Conservation (phyloP, 1,284 basidiomycete species). For the Trametes versicolor region DNA sequence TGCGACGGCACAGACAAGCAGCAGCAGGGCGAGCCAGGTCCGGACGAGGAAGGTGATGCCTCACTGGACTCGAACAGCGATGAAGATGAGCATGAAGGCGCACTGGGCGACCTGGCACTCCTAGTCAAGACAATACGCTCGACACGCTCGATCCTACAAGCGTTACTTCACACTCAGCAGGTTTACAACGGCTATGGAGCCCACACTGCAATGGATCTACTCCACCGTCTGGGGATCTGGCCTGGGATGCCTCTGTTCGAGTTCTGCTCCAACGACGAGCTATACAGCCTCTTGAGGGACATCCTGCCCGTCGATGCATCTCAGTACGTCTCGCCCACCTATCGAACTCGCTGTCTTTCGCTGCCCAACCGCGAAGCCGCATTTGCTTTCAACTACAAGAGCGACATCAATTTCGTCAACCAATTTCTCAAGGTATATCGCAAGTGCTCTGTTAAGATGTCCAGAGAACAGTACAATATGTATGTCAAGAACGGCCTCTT, state of each 20-base stretch:
- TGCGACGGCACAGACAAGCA: no score
- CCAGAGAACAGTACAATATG: slow-evolving; percentile 1
- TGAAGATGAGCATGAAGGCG: not conserved
- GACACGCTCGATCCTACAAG: not conserved
- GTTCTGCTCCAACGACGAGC: slow-evolving; percentile 1
- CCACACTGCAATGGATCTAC: slow-evolving; percentile 14
- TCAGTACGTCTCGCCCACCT: slow-evolving; percentile 3
- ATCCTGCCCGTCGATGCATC: not conserved
- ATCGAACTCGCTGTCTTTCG: not conserved
- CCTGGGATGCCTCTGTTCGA: slow-evolving; percentile 1
- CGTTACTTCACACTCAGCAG: not conserved
- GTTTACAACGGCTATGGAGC: slow-evolving; percentile 20
- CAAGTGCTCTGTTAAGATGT: slow-evolving; percentile 1
- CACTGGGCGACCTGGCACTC: not conserved
- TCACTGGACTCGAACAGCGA: no score
- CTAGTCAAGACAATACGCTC: not conserved
- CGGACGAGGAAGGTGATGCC: no score
- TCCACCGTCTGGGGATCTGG: slow-evolving; percentile 13
- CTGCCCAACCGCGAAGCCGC: not conserved
- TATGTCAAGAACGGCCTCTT: slow-evolving; percentile 3
- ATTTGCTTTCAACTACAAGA: slow-evolving; percentile 5
- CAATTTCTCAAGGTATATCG: slow-evolving; percentile 16
- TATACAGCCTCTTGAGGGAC: not conserved
- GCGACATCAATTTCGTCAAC: slow-evolving; percentile 9
- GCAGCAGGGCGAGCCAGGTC: no score